Base-by-base conservation (phyloP, 2,329 filamentous ascomycete genomes). In the Paracoccidioides brasiliensis region DNA sequence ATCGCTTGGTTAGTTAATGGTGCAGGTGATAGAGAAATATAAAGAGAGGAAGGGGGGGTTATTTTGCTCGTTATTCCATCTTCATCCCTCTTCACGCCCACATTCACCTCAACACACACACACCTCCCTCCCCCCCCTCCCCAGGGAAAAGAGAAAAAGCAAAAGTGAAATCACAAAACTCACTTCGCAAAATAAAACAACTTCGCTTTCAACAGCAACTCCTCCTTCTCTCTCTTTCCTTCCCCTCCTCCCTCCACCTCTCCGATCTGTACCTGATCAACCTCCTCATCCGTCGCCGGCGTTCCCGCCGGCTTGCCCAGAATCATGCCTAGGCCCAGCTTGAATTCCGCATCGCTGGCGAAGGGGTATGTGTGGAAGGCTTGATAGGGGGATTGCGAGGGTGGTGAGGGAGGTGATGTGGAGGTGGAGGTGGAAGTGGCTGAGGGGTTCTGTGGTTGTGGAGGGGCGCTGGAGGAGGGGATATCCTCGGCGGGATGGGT, bases 251-350 rank as follows among this genome's bases (percentile, higher is more conserved):
- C 22, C 37, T 2, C 6, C 6, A 30, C 14, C 2, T 28, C 5
- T 41, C n/a, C 12, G 15, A 44, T 9, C 12, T 44, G 12, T 22
- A 8, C 4, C 22, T 22, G 22, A 44, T 44, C 22, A 15, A 32
- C 37, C 2, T 52, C 49, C 14, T 64, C 64, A 38, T 69, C 65
- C 15, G 69, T 70, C 7, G 70, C 68, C 38, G 69, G 68, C 1
- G 61, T 68, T 41, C 65, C 66, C 9, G 69, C 66, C 55, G 51
- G 51, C 5, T 53, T 43, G 38, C 72, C 69, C 14, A 77, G 67
- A 49, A 77, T 75, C 32, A 71, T 65, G 8, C 70, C 67, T n/a
- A 77, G 69, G n/a, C 75, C 75, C 49, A 67, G 68, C 56, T 70
- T 72, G 59, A 76, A 77, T 58, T 77, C 74, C 1, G 60, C 55